Conservation (phyloP, 2,329 filamentous ascomycete genomes). For the Cordyceps cateniannulata region DNA sequence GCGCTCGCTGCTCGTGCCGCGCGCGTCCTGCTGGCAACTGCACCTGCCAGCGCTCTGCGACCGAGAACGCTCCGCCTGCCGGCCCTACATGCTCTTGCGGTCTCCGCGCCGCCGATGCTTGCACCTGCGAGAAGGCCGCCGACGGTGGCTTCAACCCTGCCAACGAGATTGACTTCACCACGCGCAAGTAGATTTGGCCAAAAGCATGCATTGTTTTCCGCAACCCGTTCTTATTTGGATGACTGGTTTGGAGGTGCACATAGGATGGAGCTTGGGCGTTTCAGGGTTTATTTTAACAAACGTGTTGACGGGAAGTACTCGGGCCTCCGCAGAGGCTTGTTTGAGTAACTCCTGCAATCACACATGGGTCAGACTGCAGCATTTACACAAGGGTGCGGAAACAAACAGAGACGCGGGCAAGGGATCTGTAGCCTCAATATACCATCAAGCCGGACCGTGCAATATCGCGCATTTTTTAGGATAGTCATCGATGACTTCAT, state of each 20-base stretch:
- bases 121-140: conserved; percentile 75
- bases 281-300: neutral
- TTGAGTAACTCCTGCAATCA: neutral
- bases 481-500: neutral
- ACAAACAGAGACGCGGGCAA: neutral
- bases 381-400: neutral
- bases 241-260: neutral
- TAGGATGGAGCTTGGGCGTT: conserved; percentile 1
- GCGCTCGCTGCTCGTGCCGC: conserved; percentile 77
- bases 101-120: conserved; percentile 61
- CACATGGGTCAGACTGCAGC: neutral
- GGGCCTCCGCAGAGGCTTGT: neutral
- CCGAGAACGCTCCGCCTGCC: conserved; percentile 58
- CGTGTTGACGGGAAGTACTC: neutral
- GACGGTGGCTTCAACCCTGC: conserved; percentile 54
- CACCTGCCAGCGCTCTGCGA: conserved; percentile 66
- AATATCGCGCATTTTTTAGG: neutral
- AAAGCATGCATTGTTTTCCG: neutral
- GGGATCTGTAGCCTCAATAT: neutral
- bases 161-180: conserved; percentile 85
- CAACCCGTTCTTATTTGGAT: neutral
- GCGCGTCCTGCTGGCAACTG: conserved; percentile 73
- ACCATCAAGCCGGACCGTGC: neutral
- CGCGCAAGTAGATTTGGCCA: conserved; percentile 39
- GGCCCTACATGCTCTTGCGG: conserved; percentile 72